phyloP scores from a whole-genome alignment of 768 basidiomycete genomes.

The Scleroderma bovista region DNA sequence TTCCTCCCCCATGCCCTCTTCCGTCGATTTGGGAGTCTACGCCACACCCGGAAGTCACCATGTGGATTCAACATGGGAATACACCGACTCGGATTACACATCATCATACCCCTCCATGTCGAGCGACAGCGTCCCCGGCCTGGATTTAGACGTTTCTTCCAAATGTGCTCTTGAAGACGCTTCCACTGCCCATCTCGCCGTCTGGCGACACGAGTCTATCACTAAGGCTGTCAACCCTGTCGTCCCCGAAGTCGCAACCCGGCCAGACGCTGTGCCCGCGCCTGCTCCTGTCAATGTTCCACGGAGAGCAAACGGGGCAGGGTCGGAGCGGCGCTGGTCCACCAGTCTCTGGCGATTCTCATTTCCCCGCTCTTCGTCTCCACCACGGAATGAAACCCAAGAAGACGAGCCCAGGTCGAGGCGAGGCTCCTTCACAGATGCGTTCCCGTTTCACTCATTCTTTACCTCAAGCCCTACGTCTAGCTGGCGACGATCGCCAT shows the following conservation, averaged over 20 bases:
- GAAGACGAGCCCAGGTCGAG: slow-evolving; percentile 24
- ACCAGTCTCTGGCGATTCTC: slow-evolving; percentile 32
- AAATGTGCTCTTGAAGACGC: slow-evolving; percentile 27
- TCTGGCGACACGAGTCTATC: slow-evolving; percentile 28
- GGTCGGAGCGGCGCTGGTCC: slow-evolving; percentile 26
- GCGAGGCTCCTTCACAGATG: slow-evolving; percentile 31
- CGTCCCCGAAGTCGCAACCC: slow-evolving; percentile 10
- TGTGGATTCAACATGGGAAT: slow-evolving; percentile 49
- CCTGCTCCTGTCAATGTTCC: slow-evolving; percentile 23
- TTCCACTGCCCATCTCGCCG: slow-evolving; percentile 24
- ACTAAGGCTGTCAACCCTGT: slow-evolving; percentile 21
- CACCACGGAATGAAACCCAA: slow-evolving; percentile 20
- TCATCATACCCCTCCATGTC: slow-evolving; percentile 44
- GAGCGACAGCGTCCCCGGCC: slow-evolving; percentile 28
- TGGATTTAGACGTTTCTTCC: slow-evolving; percentile 27
- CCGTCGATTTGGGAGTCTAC: slow-evolving; percentile 34
- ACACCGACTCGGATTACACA: slow-evolving; percentile 40
- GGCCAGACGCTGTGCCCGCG: slow-evolving; percentile 6
- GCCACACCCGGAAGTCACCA: slow-evolving; percentile 43
- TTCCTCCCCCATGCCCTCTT: slow-evolving; percentile 29
- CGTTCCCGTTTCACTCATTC: slow-evolving; percentile 43
- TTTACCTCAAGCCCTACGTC: slow-evolving; percentile 28
- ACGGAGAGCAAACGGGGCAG: slow-evolving; percentile 25
- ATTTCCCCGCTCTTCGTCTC: slow-evolving; percentile 26
- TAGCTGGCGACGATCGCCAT: slow-evolving; percentile 32